Evolutionary conservation across 164 flowering plant species (phyloP).

Genomic region (Aristolochia contorta): DNA sequence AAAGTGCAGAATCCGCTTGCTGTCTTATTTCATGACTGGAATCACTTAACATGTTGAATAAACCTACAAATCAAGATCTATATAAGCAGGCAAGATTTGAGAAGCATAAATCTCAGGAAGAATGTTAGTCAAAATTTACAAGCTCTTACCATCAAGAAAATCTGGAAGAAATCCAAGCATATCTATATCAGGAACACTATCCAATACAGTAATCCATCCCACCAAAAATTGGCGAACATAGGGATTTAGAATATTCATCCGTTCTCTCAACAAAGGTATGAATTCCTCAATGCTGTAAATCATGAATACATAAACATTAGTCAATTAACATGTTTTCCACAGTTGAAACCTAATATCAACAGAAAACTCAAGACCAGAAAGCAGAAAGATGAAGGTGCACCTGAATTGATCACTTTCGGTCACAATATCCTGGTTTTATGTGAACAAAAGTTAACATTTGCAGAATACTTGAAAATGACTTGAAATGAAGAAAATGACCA

Average conservation of each 20-base stretch:
- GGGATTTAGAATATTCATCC: constrained; percentile 89
- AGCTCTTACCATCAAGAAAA: constrained; percentile 88
- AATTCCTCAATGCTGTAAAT: constrained; percentile 90
- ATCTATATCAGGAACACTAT: constrained; percentile 97
- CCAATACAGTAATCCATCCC: constrained; percentile 98
- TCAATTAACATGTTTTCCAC: background rate
- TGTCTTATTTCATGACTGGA: constrained; percentile 94
- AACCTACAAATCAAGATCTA: constrained; percentile 38
- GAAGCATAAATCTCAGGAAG: background rate
- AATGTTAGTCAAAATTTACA: background rate
- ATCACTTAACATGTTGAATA: constrained; percentile 96
- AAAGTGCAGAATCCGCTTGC: constrained; percentile 97
- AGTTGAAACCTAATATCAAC: background rate
- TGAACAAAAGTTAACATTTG: background rate
- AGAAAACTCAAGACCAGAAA: constrained; percentile 4
- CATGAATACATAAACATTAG: constrained; percentile 2
- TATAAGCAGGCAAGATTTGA: background rate
- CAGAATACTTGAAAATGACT: background rate
- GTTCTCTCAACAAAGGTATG: constrained; percentile 90
- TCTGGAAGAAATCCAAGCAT: constrained; percentile 99
- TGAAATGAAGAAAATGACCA: background rate
- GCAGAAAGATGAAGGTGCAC: constrained; percentile 23
- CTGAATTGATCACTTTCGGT: constrained; percentile 99
- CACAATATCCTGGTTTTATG: constrained; percentile 79
- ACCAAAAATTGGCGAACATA: constrained; percentile 96